A percentile compares a stretch with the other conserved stretches of the same genome.
Conservation (phyloP, 2,329 filamentous ascomycete species). For the Tothia fuscella region DNA sequence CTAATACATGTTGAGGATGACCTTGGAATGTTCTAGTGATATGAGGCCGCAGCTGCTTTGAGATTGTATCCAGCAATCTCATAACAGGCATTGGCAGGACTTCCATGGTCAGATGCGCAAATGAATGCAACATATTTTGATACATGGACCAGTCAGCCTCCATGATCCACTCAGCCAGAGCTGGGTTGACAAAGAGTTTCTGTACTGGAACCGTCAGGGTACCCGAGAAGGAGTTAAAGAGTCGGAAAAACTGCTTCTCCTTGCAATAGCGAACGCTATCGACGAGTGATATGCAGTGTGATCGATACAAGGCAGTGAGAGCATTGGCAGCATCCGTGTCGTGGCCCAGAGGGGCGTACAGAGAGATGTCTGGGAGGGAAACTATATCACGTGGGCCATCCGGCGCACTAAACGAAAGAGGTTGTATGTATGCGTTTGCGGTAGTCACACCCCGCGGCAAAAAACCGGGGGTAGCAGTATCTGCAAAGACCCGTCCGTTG, state of each 20-base stretch:
- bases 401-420: slow-evolving; percentile 49
- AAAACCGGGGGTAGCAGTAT: slow-evolving; percentile 29
- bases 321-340: slow-evolving; percentile 81
- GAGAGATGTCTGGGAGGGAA: slow-evolving; percentile 71
- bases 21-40: slow-evolving; percentile 76
- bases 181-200: slow-evolving; percentile 73
- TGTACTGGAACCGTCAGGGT: slow-evolving; percentile 95
- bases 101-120: slow-evolving; percentile 78
- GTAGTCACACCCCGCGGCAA: not conserved
- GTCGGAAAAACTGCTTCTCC: slow-evolving; percentile 89
- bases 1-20: slow-evolving; percentile 72
- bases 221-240: slow-evolving; percentile 90
- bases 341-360: slow-evolving; percentile 68
- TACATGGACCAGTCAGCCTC: slow-evolving; percentile 94
- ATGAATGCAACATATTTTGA: slow-evolving; percentile 89
- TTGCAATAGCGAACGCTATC: slow-evolving; percentile 95
- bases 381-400: slow-evolving; percentile 54
- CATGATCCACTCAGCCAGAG: slow-evolving; percentile 82
- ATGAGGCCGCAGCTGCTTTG: slow-evolving; percentile 65
- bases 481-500: slow-evolving; percentile 33
- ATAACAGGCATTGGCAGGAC: slow-evolving; percentile 81
- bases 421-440: slow-evolving; percentile 27
- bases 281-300: slow-evolving; percentile 88
- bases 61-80: slow-evolving; percentile 77
- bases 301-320: slow-evolving; percentile 76